These are phyloP conservation scores for Colletotrichum sojae DNA, from an alignment of 2,329 filamentous ascomycete genomes.

Conservation along the genomic window DNA sequence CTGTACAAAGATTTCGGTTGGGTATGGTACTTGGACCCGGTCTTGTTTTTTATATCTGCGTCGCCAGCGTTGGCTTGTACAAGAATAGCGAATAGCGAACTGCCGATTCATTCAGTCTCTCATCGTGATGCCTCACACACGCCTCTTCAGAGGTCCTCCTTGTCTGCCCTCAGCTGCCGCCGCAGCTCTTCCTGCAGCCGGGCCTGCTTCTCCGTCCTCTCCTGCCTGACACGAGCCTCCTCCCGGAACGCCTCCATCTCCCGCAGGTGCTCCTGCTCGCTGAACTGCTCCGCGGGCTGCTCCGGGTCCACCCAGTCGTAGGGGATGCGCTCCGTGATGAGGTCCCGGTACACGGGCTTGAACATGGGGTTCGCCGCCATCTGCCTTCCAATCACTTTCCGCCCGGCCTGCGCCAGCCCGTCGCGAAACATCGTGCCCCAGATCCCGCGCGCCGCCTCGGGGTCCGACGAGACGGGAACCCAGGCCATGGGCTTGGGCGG, in stretches of 20 bases:
- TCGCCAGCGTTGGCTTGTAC: slow-evolving; percentile 10
- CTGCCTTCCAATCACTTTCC: slow-evolving; percentile 17
- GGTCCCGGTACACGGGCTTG: slow-evolving; percentile 37
- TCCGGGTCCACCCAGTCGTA: slow-evolving; percentile 36
- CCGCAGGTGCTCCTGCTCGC: slow-evolving; percentile 20
- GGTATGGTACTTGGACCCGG: not conserved
- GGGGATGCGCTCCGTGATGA: slow-evolving; percentile 32
- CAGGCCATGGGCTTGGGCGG: slow-evolving; percentile 37
- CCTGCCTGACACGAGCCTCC: slow-evolving; percentile 21
- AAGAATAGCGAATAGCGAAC: slow-evolving; percentile 13
- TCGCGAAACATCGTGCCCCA: slow-evolving; percentile 23
- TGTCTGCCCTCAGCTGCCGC: slow-evolving; percentile 20
- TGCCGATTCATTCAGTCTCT: not conserved
- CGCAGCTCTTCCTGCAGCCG: slow-evolving; percentile 28
- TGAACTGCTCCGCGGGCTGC: slow-evolving; percentile 14
- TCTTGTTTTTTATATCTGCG: slow-evolving; percentile 3
- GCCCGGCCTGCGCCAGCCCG: slow-evolving; percentile 15
- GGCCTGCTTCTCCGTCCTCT: slow-evolving; percentile 28
- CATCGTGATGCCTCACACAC: not conserved
- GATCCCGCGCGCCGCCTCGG: not conserved
- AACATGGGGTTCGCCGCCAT: slow-evolving; percentile 25
- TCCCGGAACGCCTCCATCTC: slow-evolving; percentile 36
- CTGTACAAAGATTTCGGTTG: not conserved
- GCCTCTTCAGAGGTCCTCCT: slow-evolving; percentile 25
- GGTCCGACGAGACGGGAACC: slow-evolving; percentile 3